Base-by-base conservation (phyloP, 805 yeast species). In the Saccharomycopsis vini region DNA sequence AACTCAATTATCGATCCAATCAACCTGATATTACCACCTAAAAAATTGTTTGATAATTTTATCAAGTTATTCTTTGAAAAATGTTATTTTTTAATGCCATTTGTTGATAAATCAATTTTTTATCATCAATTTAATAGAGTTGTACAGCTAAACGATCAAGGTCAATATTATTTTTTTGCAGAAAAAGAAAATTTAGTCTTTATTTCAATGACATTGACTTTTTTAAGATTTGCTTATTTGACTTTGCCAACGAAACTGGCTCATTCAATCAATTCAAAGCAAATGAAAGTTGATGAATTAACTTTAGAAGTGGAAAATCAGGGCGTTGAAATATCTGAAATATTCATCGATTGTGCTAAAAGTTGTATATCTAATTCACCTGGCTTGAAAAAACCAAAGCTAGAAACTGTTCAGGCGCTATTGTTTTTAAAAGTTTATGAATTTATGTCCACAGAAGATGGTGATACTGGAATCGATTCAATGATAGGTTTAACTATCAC, bases 21-120 rank as follows among this genome's bases (percentile, higher is more conserved):
- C 13, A 67, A 65, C 40, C 46, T 45, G 3, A 40, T 58, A 1
- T 46, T 75, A n/a, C 81, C 81, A 0, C 64, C 71, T 1, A 54
- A 57, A 47, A 61, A 55, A 21, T 55, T 66, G 3, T 52, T 71
- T 5, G 52, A 61, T 36, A 62, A 63, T 3, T 64, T 78, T 24
- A 54, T 75, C 32, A 69, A 67, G 39, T 59, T 69, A 26, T 78
- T 72, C 51, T 78, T 78, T 53, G 51, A 60, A 2, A 63, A 59
- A 42, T 63, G 68, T 1, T 72, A 74, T 52, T 60, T 59, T 2
- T 54, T 69, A 30, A 57, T 70, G 22, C 81, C 81, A 0, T 67
- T 64, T 46, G 53, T 78, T 15, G 77, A 76, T 51, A 73, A 72
- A 51, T 56, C 52, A 2, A 55, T 62, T 0, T 73, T 74, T 47